phyloP scores from a whole-genome alignment of 352 stramenopile genomes.

The Bremia lactucae region DNA sequence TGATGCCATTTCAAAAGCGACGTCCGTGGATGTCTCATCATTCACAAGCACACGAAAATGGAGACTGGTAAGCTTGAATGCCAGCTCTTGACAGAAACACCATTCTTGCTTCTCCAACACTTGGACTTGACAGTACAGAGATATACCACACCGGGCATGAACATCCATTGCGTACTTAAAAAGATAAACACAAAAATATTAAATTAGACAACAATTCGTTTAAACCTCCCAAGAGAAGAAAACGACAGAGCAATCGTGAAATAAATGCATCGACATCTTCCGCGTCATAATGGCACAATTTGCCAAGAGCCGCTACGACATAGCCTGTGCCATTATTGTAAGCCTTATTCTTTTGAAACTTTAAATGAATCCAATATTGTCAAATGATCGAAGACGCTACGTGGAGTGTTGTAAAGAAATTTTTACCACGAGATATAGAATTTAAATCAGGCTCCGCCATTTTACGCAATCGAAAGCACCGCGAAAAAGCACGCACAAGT shows the following conservation, averaged over 20 bases:
- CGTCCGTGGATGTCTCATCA: conserved; percentile 53
- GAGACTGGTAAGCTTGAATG: conserved; percentile 35
- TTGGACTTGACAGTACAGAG: too few species aligned
- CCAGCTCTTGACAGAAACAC: conserved; percentile 30
- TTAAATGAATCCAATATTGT: too few species aligned
- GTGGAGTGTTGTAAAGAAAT: conserved; percentile 40
- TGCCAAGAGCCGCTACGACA: conserved; percentile 57
- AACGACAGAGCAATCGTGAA: conserved; percentile 53
- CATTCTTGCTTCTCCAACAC: conserved; percentile 38
- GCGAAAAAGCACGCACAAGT: conserved; percentile 57
- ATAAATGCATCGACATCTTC: conserved; percentile 34
- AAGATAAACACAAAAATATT: too few species aligned
- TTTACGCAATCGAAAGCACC: conserved; percentile 43
- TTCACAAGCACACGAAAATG: conserved; percentile 34
- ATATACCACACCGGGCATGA: too few species aligned
- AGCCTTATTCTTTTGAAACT: conserved; percentile 42
- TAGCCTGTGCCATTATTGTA: conserved; percentile 69
- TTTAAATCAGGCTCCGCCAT: conserved; percentile 51
- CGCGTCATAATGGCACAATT: conserved; percentile 59
- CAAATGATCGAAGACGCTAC: conserved; percentile 41
- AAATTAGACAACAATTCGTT: conserved; percentile 64
- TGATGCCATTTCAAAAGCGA: too few species aligned
- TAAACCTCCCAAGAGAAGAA: conserved; percentile 61
- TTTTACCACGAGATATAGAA: conserved; percentile 39
- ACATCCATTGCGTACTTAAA: too few species aligned